Evolutionary conservation across 2,329 filamentous ascomycete genomes (phyloP), one percentile per base, ranked within the genome.

Genomic region (Meredithiella fracta): DNA sequence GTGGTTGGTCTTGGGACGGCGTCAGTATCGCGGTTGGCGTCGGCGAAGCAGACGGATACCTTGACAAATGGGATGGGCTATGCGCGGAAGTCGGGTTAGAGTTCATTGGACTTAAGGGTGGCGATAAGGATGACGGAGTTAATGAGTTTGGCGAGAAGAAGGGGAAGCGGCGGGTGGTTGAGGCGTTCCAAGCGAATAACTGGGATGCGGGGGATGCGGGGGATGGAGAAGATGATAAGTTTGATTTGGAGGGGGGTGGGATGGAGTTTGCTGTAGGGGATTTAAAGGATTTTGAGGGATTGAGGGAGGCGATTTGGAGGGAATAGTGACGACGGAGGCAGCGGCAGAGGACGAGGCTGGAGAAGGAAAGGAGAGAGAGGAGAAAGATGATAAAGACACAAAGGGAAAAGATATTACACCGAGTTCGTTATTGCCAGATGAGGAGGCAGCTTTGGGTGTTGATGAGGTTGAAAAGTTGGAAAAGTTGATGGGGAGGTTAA

Each of bases 121-220:
- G 65, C 37, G 63, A 67, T 31, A 64, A 65, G 8, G 68, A 69
- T 47, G 66, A 67, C 8, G 64, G 62, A 3, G 68, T 69, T 58
- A 81, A 82, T 62, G 76, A 81, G 63, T 80, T 75, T 66, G 77
- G 79, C 58, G 80, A 83, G 65, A 76, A 75, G 58, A 74, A 71
- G 31, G 80, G 80, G 15, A 71, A 83, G 38, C 69, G 75, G 1
- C 72, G 82, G 8, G 71, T 79, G 1, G 69, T 72, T 7, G 80
- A 85, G 63, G 81, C 80, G 0, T 66, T 85, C 14, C 74, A 84
- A 62, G 71, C 79, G 15, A 85, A 83, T 63, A 80, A 83, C 65
- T 85, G 82, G 82, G 49, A 29, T 7, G 25, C 8, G 3, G 49
- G 49, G 15, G 62, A 67, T 54, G 59, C 67, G 1, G 66, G 68